A percentile compares a stretch with the other conserved stretches of the same genome.
Evolutionary conservation across 139 green algal genomes (phyloP).

Genomic region (Chlorella sp.): DNA sequence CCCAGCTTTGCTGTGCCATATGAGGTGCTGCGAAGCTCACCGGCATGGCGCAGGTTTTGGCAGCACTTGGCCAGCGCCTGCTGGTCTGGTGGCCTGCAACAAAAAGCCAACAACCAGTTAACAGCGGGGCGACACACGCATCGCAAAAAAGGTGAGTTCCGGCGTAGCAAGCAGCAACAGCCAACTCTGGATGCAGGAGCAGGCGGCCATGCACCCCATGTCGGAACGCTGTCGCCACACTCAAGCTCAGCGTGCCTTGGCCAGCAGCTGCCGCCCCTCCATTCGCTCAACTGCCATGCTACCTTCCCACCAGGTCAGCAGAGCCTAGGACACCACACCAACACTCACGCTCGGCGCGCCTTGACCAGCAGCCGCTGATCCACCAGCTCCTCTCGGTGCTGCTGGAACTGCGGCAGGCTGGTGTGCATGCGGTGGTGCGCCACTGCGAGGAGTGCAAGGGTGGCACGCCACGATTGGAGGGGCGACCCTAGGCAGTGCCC

Average conservation of each 20-base stretch:
- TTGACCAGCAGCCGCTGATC: slow-evolving; percentile 24
- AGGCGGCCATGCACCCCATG: not conserved
- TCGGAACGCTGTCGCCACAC: too few relatives aligned
- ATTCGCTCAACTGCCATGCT: not conserved
- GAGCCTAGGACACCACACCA: too few relatives aligned
- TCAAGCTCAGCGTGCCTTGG: too few relatives aligned
- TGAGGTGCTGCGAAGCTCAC: not conserved
- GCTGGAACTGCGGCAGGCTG: not conserved
- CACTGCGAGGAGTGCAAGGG: not conserved
- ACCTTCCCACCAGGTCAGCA: not conserved
- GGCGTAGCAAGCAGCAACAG: not conserved
- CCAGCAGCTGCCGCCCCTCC: not conserved
- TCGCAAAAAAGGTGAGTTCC: not conserved
- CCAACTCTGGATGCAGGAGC: not conserved
- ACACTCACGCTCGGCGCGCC: not conserved
- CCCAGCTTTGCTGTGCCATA: too few relatives aligned
- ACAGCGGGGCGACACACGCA: not conserved
- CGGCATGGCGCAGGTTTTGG: not conserved
- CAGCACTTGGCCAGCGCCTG: not conserved
- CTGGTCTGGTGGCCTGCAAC: not conserved
- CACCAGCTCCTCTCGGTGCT: not conserved
- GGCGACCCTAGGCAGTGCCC: too few relatives aligned
- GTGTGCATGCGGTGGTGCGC: not conserved
- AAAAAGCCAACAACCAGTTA: not conserved
- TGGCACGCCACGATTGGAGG: not conserved